Evolutionary conservation across 768 basidiomycete genomes (phyloP).

Genomic region (Gloeophyllum trabeum): DNA sequence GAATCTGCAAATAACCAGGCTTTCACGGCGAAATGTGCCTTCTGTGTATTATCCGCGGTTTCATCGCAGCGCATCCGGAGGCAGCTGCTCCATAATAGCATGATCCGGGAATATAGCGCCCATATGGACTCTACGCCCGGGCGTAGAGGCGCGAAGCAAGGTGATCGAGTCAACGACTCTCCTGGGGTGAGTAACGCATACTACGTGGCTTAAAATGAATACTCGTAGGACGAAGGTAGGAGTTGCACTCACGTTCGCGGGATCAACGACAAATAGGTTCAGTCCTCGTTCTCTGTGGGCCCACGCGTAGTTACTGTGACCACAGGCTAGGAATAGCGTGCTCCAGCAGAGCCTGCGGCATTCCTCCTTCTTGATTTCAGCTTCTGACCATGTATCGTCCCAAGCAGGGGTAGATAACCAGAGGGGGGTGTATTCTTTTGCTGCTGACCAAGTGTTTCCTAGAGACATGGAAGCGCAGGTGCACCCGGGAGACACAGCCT

Average conservation of each 20-base stretch:
- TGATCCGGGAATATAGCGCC: conserved; percentile 62
- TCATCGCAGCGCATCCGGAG: conserved; percentile 42
- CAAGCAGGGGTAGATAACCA: conserved; percentile 61
- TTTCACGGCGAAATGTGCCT: conserved; percentile 49
- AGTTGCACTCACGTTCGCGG: conserved; percentile 44
- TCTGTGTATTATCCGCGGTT: conserved; percentile 31
- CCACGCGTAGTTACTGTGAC: conserved; percentile 48
- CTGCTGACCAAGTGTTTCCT: conserved; percentile 35
- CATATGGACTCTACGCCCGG: conserved; percentile 48
- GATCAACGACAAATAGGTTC: conserved; percentile 49
- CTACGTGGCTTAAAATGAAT: conserved; percentile 23
- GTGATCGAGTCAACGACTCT: conserved; percentile 38
- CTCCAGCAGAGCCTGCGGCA: conserved; percentile 70
- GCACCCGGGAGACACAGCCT: conserved; percentile 15
- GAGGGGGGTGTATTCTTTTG: conserved; percentile 41
- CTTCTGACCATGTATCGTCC: conserved; percentile 44
- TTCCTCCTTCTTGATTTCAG: conserved; percentile 59
- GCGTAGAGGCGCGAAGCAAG: conserved; percentile 13
- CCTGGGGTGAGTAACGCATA: conserved; percentile 30
- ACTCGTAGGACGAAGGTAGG: conserved; percentile 6
- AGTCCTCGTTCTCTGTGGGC: conserved; percentile 22
- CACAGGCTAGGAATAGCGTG: conserved; percentile 49
- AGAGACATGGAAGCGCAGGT: conserved; percentile 32
- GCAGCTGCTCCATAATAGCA: conserved; percentile 67
- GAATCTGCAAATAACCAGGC: conserved; percentile 64